These are phyloP conservation scores for Pseudogymnoascus sp. DNA, from an alignment of 2,329 filamentous ascomycete genomes.

Conservation along the genomic window DNA sequence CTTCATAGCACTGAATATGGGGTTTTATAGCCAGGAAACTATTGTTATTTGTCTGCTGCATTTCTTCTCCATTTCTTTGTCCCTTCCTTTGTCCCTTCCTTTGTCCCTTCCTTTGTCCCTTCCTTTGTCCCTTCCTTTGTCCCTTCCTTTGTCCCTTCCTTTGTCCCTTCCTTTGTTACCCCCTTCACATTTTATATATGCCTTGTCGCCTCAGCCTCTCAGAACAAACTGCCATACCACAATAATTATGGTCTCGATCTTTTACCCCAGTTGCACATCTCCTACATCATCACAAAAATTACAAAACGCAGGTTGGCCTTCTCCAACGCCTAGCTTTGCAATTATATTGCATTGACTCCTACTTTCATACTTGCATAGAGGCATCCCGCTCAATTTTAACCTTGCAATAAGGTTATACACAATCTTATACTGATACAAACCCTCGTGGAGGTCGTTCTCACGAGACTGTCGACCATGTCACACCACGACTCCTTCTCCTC, in stretches of 20 bases:
- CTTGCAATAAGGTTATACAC: not conserved
- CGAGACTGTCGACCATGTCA: not conserved
- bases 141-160: too few relatives aligned
- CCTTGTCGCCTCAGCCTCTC: not conserved
- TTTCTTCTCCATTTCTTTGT: not conserved
- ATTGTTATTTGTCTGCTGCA: not conserved
- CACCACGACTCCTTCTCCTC: not conserved
- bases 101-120: too few relatives aligned
- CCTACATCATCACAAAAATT: not conserved
- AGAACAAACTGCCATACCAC: not conserved
- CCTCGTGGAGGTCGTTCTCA: not conserved
- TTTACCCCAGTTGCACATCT: not conserved
- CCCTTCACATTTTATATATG: not conserved
- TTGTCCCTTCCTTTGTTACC: not conserved
- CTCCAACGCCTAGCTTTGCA: not conserved
- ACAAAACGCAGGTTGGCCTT: not conserved
- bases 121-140: too few relatives aligned
- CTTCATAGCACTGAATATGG: not conserved
- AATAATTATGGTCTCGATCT: not conserved
- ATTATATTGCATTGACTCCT: not conserved
- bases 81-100: not conserved
- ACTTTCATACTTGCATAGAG: not conserved
- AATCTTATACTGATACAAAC: not conserved
- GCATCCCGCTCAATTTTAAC: not conserved
- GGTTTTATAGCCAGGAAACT: not conserved